These are phyloP conservation scores for Scedosporium aurantiacum DNA, from an alignment of 2,329 filamentous ascomycete genomes.

Conservation along the genomic window DNA sequence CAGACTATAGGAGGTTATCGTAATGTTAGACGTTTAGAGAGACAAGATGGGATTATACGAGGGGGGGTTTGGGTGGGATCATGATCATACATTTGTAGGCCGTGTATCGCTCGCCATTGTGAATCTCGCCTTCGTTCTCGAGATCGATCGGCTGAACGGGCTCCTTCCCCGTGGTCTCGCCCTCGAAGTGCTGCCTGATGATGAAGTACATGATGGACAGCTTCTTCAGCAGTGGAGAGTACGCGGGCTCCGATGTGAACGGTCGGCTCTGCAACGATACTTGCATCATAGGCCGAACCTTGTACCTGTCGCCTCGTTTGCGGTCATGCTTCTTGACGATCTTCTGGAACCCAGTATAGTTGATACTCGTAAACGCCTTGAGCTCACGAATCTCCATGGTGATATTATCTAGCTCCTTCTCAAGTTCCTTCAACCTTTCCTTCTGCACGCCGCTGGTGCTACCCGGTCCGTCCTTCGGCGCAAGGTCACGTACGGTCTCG, in stretches of 20 bases:
- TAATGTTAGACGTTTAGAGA: slow-evolving; percentile 18
- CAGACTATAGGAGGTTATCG: slow-evolving; percentile 49
- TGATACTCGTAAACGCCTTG: slow-evolving; percentile 89
- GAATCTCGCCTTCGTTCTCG: slow-evolving; percentile 43
- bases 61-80: background rate
- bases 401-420: slow-evolving; percentile 73
- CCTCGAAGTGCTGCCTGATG: slow-evolving; percentile 72
- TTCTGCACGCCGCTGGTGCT: slow-evolving; percentile 30
- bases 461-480: slow-evolving; percentile 49
- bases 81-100: slow-evolving; percentile 69
- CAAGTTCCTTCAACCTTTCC: slow-evolving; percentile 55
- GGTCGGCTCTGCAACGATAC: slow-evolving; percentile 78
- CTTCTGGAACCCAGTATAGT: slow-evolving; percentile 96
- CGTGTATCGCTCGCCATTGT: slow-evolving; percentile 62
- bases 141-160: slow-evolving; percentile 29
- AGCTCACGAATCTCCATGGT: slow-evolving; percentile 86
- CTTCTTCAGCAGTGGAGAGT: slow-evolving; percentile 79
- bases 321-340: slow-evolving; percentile 99
- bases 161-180: slow-evolving; percentile 27
- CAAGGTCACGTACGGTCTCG: slow-evolving; percentile 69
- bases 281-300: slow-evolving; percentile 82
- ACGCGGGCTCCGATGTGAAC: slow-evolving; percentile 86
- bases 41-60: background rate
- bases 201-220: slow-evolving; percentile 95
- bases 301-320: slow-evolving; percentile 76